Percentiles rank a stretch among this genome's conserved stretches.
These are phyloP conservation scores for Metschnikowia henanensis DNA, from an alignment of 805 yeast species.

Conservation along the genomic window DNA sequence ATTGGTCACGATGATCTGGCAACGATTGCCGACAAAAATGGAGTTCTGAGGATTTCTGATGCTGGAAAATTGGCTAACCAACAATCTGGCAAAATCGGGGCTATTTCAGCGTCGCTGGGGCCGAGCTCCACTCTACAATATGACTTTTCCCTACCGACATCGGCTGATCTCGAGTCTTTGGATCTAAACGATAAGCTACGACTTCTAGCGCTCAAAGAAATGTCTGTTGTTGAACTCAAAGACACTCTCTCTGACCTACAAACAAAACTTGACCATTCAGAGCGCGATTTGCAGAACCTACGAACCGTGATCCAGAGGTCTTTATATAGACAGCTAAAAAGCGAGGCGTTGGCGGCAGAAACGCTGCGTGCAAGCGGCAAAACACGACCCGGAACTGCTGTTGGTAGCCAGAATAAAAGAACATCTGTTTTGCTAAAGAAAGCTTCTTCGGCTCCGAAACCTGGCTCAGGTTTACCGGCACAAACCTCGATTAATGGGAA, in stretches of 20 bases:
- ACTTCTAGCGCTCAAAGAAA: slow-evolving; percentile 65
- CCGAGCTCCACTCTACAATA: slow-evolving; percentile 11
- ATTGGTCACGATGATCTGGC: neutral
- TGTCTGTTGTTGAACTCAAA: slow-evolving; percentile 63
- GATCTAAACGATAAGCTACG: slow-evolving; percentile 56
- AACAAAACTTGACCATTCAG: slow-evolving; percentile 40
- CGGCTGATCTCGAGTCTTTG: slow-evolving; percentile 25
- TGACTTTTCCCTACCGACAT: slow-evolving; percentile 34
- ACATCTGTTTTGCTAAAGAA: neutral
- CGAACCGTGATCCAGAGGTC: slow-evolving; percentile 48
- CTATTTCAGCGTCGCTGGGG: too few species aligned
- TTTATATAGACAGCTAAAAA: slow-evolving; percentile 40
- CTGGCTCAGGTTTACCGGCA: neutral
- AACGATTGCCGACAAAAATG: neutral
- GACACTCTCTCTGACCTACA: slow-evolving; percentile 50
- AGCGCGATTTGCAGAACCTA: slow-evolving; percentile 50
- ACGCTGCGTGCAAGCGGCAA: too few species aligned
- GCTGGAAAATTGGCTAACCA: neutral
- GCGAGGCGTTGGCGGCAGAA: neutral
- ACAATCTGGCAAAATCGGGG: neutral
- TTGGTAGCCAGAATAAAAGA: too few species aligned
- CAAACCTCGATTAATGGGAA: too few species aligned
- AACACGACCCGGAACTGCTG: too few species aligned
- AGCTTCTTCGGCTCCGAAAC: neutral
- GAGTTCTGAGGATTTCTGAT: neutral